Evolutionary conservation across 768 basidiomycete genomes (phyloP), one percentile per base, ranked within the genome.

Genomic region (Rhizopogon rudus): DNA sequence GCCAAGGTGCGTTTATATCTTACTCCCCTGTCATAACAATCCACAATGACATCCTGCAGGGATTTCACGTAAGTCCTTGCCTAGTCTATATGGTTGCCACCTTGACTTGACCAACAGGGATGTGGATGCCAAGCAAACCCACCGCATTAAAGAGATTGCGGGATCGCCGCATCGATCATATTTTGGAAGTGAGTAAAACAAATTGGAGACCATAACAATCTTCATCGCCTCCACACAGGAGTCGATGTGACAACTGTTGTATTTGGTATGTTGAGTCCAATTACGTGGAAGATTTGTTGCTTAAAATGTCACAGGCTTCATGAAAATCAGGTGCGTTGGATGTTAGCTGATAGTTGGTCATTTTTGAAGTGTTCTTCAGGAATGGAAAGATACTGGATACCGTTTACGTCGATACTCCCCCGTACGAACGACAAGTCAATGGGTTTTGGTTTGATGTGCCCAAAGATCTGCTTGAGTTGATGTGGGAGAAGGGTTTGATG

Each of bases 381-480:
- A 78, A 81, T 58, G 78, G 74, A 50, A 69, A 65, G 12, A 88
- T 93, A 52, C 73, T 95, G 17, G 93, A 95, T 59, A 73, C 80
- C 0, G 87, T 94, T 13, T 84, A 91, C 59, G 70, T 94, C 33
- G 83, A 91, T 41, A 90, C 84, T 4, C 87, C 87, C 0, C 80
- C 88, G 3, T 94, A 86, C 79, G 80, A 86, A 58, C 82, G 83
- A 22, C 81, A 85, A 54, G 82, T 87, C 1, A 83, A 79, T 1
- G 92, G 93, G 1, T 71, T 84, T 56, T 94, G 92, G 92, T 72
- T 94, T 25, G 88, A 94, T 62, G 73, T 93, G 1, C 86, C 89
- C 0, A 72, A 71, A 25, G 35, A 66, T 0, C 73, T 81, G 20
- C 67, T 92, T 45, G 65, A 75, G 6, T 64, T 84, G n/a, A 73